Conservation (phyloP, 2,329 filamentous ascomycete genomes). For the Trichoderma koningii region DNA sequence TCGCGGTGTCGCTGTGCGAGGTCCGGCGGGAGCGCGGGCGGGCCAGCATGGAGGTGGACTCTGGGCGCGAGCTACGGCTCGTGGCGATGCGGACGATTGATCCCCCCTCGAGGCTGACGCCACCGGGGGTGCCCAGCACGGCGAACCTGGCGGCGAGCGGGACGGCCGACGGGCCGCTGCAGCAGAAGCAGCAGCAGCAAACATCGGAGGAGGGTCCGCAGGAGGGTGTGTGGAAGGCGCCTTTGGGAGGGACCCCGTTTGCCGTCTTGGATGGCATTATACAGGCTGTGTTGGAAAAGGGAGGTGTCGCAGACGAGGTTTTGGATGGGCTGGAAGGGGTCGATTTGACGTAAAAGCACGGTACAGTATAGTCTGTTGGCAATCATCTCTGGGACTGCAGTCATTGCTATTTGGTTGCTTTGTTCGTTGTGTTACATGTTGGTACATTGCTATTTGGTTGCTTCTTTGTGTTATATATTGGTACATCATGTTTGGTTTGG, state of each 20-base stretch:
- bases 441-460: neutral
- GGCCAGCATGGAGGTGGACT: constrained; percentile 47
- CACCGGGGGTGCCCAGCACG: constrained; percentile 67
- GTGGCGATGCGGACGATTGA: constrained; percentile 73
- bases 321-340: constrained; percentile 78
- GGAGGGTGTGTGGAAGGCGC: constrained; percentile 83
- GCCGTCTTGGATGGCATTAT: constrained; percentile 72
- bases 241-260: constrained; percentile 79
- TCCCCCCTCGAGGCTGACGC: constrained; percentile 71
- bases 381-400: neutral
- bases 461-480: constrained; percentile 11
- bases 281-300: constrained; percentile 71
- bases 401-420: neutral
- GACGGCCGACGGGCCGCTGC: constrained; percentile 41
- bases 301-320: constrained; percentile 84
- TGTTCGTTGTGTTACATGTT: neutral
- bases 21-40: constrained; percentile 32
- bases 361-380: neutral
- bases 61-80: constrained; percentile 55
- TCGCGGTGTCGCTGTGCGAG: constrained; percentile 78
- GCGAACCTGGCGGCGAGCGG: constrained; percentile 58
- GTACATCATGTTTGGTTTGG: constrained; percentile 18
- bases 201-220: constrained; percentile 55
- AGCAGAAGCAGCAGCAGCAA: constrained; percentile 39
- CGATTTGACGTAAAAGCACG: constrained; percentile 56